phyloP scores from a whole-genome alignment of 2,329 filamentous ascomycete species.

The Pseudogymnoascus sp. region DNA sequence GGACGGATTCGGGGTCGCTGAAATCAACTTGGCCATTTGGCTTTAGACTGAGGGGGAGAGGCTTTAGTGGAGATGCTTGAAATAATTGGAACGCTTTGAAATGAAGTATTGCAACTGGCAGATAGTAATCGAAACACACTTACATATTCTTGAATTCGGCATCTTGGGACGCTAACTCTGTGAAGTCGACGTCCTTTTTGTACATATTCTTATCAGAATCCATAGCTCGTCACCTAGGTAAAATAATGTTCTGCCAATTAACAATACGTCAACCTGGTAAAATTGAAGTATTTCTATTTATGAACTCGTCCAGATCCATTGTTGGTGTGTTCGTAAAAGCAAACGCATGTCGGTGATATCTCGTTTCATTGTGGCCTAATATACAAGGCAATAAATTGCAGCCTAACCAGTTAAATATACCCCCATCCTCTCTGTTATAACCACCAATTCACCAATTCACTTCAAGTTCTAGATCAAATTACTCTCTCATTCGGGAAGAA shows the following conservation, averaged over 20 bases:
- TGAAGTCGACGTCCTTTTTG: constrained; percentile 55
- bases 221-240: background rate
- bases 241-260: background rate
- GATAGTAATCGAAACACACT: constrained; percentile 28
- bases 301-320: background rate
- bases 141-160: constrained; percentile 54
- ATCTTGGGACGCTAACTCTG: constrained; percentile 51
- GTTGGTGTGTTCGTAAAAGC: background rate
- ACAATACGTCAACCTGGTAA: background rate
- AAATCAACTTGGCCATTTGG: constrained; percentile 67
- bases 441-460: too few relatives aligned
- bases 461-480: too few relatives aligned
- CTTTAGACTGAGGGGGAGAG: constrained; percentile 38
- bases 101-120: background rate
- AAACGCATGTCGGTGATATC: background rate
- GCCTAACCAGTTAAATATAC: background rate
- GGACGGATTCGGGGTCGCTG: constrained; percentile 66
- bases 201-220: constrained; percentile 40
- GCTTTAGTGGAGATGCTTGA: background rate
- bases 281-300: background rate
- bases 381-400: background rate
- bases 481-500: background rate
- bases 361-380: background rate
- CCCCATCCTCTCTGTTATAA: too few relatives aligned
- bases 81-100: background rate